These are phyloP conservation scores for Mycogone perniciosa DNA, from an alignment of 2,329 filamentous ascomycete genomes.

Conservation along the genomic window DNA sequence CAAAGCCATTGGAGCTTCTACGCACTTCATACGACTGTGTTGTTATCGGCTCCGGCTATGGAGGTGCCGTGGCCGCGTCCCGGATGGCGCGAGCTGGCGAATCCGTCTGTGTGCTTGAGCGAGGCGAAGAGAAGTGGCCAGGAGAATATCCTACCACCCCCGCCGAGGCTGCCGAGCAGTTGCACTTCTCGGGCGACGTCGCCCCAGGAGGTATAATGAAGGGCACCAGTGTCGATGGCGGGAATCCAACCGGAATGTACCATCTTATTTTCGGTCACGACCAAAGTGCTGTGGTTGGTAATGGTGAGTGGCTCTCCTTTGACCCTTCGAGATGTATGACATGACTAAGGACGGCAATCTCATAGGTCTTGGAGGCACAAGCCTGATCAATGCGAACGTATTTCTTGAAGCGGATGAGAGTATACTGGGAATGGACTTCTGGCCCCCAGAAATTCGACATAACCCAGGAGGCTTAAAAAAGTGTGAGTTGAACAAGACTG, in stretches of 20 bases:
- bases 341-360: constrained; percentile 21
- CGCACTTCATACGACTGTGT: constrained; percentile 55
- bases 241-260: constrained; percentile 55
- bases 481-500: constrained; percentile 36
- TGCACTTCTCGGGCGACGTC: constrained; percentile 52
- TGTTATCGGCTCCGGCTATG: constrained; percentile 64
- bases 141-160: constrained; percentile 54
- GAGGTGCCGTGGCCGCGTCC: constrained; percentile 58
- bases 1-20: constrained; percentile 51
- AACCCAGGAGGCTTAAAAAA: constrained; percentile 33
- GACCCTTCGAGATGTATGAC: not conserved
- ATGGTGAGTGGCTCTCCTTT: constrained; percentile 35
- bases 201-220: constrained; percentile 31
- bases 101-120: constrained; percentile 58
- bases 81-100: constrained; percentile 53
- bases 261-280: constrained; percentile 57
- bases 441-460: constrained; percentile 52
- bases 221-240: constrained; percentile 34
- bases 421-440: constrained; percentile 47
- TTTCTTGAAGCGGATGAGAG: constrained; percentile 54
- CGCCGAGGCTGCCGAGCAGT: constrained; percentile 40
- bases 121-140: constrained; percentile 59
- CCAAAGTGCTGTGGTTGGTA: constrained; percentile 55
- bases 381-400: constrained; percentile 61
- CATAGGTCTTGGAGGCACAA: constrained; percentile 54